Base-by-base conservation (phyloP, 169 alveolate genomes). In the Plasmodium sp. region DNA sequence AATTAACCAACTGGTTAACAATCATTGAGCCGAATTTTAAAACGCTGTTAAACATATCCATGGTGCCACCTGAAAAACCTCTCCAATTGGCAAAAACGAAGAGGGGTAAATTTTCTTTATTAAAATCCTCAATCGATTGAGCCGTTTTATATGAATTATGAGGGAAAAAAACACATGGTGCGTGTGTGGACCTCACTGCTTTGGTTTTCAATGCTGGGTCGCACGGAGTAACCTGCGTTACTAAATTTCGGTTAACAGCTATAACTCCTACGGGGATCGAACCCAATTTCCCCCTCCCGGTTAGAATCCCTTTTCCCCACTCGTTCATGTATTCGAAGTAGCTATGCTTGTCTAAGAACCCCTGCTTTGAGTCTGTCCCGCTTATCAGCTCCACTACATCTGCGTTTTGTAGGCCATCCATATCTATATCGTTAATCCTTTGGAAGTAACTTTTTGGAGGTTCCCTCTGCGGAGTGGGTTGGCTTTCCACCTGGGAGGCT, bases 61-160 rank as follows among this genome's bases (percentile, higher is more conserved):
- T 96, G 54, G 96, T 93, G 18, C 98, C 98, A n/a, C 98, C 98
- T n/a, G 98, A 96, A 80, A 97, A 97, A 5, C 97, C 96, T 39
- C 97, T 74, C 97, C 96, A 96, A 81, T 97, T 97, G 31, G 98
- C 98, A 43, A 97, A 93, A 81, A 97, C 93, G 34, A 97, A 94
- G 77, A 97, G 86, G 16, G 98, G 98, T 81, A 96, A 83, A 51
- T 96, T 96, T 94, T 97, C 98, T 80, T 95, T 95, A 91, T 96
- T 97, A 95, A 97, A 97, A 82, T 97, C 99, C 36, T 93, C 91
- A 45, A 97, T 95, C 18, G 99, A 97, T 84, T 97, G 98, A 0
- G 99, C 99, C 12, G 98, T 97, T 95, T 97, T 97, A 93, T 93
- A 97, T 12, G 98, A 98, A 75, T 97, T 95, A 92, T 97, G 98